phyloP scores from a whole-genome alignment of 208 protist genomes.

The Trichomonas vaginalis region DNA sequence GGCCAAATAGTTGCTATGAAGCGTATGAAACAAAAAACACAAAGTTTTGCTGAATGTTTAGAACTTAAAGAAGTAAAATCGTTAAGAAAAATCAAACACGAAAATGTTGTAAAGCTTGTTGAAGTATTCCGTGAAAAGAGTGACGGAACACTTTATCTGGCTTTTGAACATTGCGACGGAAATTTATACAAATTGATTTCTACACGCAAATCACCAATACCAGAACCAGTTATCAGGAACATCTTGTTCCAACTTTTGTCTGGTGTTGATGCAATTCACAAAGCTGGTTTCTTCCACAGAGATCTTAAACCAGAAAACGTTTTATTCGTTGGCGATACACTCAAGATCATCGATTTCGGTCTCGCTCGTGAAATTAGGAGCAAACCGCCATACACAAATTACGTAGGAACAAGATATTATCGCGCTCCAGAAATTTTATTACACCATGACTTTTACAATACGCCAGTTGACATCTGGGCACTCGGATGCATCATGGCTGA shows the following conservation, averaged over 20 bases:
- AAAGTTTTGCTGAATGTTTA: conserved; percentile 83
- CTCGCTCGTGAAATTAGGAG: conserved; percentile 60
- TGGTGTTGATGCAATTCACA: background rate
- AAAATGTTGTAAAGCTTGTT: background rate
- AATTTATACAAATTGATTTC: background rate
- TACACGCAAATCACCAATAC: background rate
- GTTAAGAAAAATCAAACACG: background rate
- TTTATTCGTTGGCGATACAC: background rate
- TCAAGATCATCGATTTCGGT: conserved; percentile 81
- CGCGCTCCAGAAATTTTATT: conserved; percentile 63
- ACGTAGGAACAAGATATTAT: conserved; percentile 68
- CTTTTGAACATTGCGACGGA: background rate
- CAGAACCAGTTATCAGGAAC: background rate
- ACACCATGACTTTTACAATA: conserved; percentile 45
- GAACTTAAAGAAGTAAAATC: conserved; percentile 68
- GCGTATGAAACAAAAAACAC: conserved; percentile 90
- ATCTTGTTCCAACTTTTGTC: background rate
- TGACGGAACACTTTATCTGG: background rate
- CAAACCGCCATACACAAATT: conserved; percentile 62
- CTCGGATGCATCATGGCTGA: conserved; percentile 58
- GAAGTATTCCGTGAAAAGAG: background rate
- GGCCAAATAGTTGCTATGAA: conserved; percentile 86
- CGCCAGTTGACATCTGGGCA: conserved; percentile 59
- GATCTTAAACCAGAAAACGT: conserved; percentile 17
- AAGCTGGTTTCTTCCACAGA: background rate